Percentiles rank a stretch among this genome's conserved stretches.
phyloP scores from a whole-genome alignment of 78 protist genomes.

The Dictyostelium discoideum region dicty_2.7 NC_007091.3:3228501-3229000 shows the following conservation, averaged over 20 bases:
- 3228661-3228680: constrained; percentile 4
- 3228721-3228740: background rate
- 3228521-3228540: background rate
- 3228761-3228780: background rate
- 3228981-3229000: constrained; percentile 60
- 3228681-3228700: constrained; percentile 3
- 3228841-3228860: constrained; percentile 1
- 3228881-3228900: constrained; percentile 32
- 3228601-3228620: background rate
- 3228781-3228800: background rate
- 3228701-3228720: background rate
- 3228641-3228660: constrained; percentile 32
- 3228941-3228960: background rate
- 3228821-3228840: background rate
- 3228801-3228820: background rate
- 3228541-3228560: background rate
- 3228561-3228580: background rate
- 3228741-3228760: background rate
- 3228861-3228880: constrained; percentile 5
- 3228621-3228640: constrained; percentile 33
- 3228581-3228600: background rate
- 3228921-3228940: background rate
- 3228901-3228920: constrained; percentile 16
- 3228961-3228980: background rate
- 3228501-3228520: background rate